Evolutionary conservation across 495 filamentous ascomycete genomes (phyloP), one percentile per base, ranked within the genome.

Genomic region (Bacidia rubella): DNA sequence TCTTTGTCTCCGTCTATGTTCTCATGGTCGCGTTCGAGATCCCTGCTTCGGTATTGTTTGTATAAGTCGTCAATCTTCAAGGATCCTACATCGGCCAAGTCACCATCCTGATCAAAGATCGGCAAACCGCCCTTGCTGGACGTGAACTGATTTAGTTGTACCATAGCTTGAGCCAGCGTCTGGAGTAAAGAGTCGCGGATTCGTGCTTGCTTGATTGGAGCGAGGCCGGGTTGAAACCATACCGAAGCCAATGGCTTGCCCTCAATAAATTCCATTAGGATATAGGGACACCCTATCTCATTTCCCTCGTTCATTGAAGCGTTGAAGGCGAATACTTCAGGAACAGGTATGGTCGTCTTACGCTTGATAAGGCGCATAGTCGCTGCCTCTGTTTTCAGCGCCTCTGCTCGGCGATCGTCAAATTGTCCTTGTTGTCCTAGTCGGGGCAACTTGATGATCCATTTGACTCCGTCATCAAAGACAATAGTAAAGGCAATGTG

Each of bases 331-430:
- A 55, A 60, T 42, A 64, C 52, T 23, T 65, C 60, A 1, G 67
- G 66, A 5, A 70, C 40, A 25, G 66, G 67, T 20, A 66, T 64
- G 0, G 59, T 58, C 9, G 64, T 66, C 19, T 59, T 44, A 2
- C 49, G 53, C 47, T 58, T 61, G 11, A 68, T 49, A 3, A 61
- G 47, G 11, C 55, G 57, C 63, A 66, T 66, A 11, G 63, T 64
- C 5, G 46, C 55, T 0, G 58, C 65, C 42, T 68, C 65, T 11
- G 63, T 62, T 12, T 27, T 44, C 20, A 67, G 39, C 11, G 60
- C 57, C 10, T 49, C 40, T n/a, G 56, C 56, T 50, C 58, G 54
- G n/a, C 53, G 52, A 22, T 57, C 53, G 27, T 62, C 35, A 54
- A 59, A 65, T 42, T 55, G 53, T 2, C 46, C 45, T 22, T 3